These are phyloP conservation scores for Aphanomyces euteiches DNA, from an alignment of 352 stramenopile species.

Conservation along the genomic window DNA sequence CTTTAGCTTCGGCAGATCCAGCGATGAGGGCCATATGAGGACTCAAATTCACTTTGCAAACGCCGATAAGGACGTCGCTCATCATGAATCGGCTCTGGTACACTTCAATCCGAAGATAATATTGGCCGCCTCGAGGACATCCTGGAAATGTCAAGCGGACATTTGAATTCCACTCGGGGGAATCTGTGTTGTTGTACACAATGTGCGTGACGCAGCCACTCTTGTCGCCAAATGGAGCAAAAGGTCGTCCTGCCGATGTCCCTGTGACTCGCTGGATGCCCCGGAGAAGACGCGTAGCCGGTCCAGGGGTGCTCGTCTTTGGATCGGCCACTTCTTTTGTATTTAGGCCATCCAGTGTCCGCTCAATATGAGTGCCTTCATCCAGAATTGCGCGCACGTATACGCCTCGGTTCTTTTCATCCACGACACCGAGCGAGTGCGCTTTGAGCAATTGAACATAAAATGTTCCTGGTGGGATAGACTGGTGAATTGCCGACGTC, in stretches of 20 bases:
- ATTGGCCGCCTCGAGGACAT: constrained; percentile 65
- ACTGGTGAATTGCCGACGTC: constrained; percentile 62
- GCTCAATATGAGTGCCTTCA: constrained; percentile 70
- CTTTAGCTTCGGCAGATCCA: constrained; percentile 73
- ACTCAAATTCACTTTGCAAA: constrained; percentile 84
- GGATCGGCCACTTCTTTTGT: constrained; percentile 31
- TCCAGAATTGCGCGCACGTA: constrained; percentile 74
- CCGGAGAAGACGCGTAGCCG: constrained; percentile 62
- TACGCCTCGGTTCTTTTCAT: constrained; percentile 35
- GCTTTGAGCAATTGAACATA: constrained; percentile 77
- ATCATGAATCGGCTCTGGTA: constrained; percentile 85
- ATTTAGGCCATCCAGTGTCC: constrained; percentile 65
- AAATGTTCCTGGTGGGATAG: constrained; percentile 71
- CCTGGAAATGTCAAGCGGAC: constrained; percentile 72
- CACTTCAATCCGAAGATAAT: constrained; percentile 74
- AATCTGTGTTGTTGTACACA: constrained; percentile 35
- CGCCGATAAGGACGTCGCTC: constrained; percentile 64
- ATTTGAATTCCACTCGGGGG: constrained; percentile 60
- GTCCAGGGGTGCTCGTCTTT: constrained; percentile 36
- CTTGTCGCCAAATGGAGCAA: constrained; percentile 60
- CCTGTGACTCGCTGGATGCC: constrained; percentile 68
- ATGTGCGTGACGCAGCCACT: constrained; percentile 77
- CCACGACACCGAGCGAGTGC: constrained; percentile 53
- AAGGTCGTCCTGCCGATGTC: constrained; percentile 66
- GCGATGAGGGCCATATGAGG: constrained; percentile 74